Evolutionary conservation across 176 grass and related monocot genomes (phyloP), one percentile per base, ranked within the genome.

Genomic region (Bolboschoenus planiculmis): DNA sequence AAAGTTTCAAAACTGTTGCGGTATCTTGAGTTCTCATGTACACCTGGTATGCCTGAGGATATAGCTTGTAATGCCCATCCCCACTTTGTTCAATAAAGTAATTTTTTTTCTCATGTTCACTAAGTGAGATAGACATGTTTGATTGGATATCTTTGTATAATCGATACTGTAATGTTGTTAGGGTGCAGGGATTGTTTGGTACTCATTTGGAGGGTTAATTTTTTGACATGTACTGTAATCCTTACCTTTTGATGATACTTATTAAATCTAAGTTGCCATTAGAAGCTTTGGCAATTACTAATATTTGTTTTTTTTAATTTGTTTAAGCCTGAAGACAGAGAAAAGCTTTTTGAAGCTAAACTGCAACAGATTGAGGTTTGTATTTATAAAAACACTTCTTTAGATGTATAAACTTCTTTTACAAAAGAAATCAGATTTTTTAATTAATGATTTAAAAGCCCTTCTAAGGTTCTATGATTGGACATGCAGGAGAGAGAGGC

Each of bases 281-380:
- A 31, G 42, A 81, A 31, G n/a, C 36, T 61, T 62, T 13, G 5
- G 3, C 10, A 26, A 24, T 42, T 61, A 43, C 36, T 23, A 42
- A 44, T 35, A 46, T 61, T 48, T 42, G 1, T 81, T 58, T 81
- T 59, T 18, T 36, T 53, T 56, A 10, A 46, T 33, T 50, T 20
- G 85, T 84, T 81, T 85, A 85, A 98, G 95, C 87, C 94, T 87
- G 92, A 98, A 91, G 92, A 98, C 82, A 90, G 60, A 91, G 90
- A 98, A 74, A 98, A 98, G 78, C 88, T 98, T 93, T 98, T 98
- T 76, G 86, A 98, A 91, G 85, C 90, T 44, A 98, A 95, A 81
- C 90, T 98, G 81, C 95, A 95, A 72, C 92, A 98, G 82, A 98
- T 98, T 77, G 95, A 98, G 95, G 95, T 98, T 85, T 91, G 68